Evolutionary conservation across 2,329 filamentous ascomycete species (phyloP).

Genomic region (Fusarium coicis): DNA sequence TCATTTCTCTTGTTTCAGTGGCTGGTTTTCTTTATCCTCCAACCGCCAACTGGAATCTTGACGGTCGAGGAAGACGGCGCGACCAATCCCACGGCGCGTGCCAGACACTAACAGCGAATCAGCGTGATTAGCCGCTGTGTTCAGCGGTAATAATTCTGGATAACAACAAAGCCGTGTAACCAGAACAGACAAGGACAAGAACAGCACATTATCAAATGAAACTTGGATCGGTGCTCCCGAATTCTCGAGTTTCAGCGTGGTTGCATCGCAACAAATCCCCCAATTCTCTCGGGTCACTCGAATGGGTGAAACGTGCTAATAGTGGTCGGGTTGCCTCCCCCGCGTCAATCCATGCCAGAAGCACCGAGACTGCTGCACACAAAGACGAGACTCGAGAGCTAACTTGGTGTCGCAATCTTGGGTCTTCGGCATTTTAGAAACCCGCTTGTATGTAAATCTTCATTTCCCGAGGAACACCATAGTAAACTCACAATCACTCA

Average conservation of each 20-base stretch:
- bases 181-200: not conserved
- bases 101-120: constrained; percentile 15
- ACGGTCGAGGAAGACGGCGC: constrained; percentile 16
- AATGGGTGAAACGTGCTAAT: constrained; percentile 41
- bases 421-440: constrained; percentile 12
- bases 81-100: constrained; percentile 35
- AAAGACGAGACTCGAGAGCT: not conserved
- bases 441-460: constrained; percentile 29
- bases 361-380: constrained; percentile 7
- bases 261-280: constrained; percentile 37
- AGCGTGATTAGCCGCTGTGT: constrained; percentile 30
- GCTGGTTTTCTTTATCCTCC: constrained; percentile 31
- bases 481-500: not conserved
- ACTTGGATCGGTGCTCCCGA: constrained; percentile 18
- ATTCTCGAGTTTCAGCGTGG: constrained; percentile 37
- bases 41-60: constrained; percentile 39
- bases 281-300: constrained; percentile 8
- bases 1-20: constrained; percentile 22
- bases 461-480: constrained; percentile 22
- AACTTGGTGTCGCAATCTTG: constrained; percentile 8
- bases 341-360: constrained; percentile 36
- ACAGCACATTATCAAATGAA: constrained; percentile 6
- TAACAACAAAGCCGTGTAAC: constrained; percentile 12
- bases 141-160: constrained; percentile 21
- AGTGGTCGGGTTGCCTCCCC: constrained; percentile 35